Evolutionary conservation across 805 yeast genomes (phyloP).

Genomic region (Komagataella kurtzmanii): DNA sequence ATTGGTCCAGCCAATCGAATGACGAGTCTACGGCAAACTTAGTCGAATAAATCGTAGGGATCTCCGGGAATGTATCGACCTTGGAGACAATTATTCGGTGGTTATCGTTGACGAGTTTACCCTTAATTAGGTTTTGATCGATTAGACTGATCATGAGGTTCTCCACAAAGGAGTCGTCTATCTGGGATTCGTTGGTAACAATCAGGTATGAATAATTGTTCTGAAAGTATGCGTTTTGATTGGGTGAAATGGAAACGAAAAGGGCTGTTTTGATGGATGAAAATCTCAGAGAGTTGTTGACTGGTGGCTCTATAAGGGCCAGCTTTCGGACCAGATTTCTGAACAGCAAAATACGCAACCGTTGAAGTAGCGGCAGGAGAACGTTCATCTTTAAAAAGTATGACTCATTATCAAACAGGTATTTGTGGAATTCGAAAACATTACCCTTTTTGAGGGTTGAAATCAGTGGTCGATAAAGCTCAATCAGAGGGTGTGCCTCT

Average conservation of each 20-base stretch:
- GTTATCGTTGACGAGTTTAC: constrained; percentile 23
- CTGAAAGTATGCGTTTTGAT: constrained; percentile 5
- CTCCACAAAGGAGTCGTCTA: constrained; percentile 31
- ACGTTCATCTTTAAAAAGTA: constrained; percentile 24
- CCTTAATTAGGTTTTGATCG: constrained; percentile 39
- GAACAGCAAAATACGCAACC: constrained; percentile 27
- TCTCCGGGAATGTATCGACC: constrained; percentile 15
- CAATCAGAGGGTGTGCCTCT: constrained; percentile 8
- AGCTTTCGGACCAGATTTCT: constrained; percentile 24
- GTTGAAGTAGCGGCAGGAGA: constrained; percentile 29
- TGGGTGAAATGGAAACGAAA: constrained; percentile 7
- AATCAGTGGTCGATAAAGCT: constrained; percentile 24
- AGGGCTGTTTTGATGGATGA: constrained; percentile 13
- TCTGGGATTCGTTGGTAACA: constrained; percentile 5
- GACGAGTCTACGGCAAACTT: constrained; percentile 10
- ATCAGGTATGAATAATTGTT: constrained; percentile 12
- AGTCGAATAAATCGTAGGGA: constrained; percentile 8
- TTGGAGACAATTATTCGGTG: constrained; percentile 15
- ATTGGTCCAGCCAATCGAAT: constrained; percentile 16
- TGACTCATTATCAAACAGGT: constrained; percentile 19
- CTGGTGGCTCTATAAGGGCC: constrained; percentile 5
- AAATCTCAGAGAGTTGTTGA: constrained; percentile 7
- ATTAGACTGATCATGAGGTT: constrained; percentile 36
- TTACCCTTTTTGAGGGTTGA: constrained; percentile 27
- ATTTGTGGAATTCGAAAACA: constrained; percentile 18